Percentiles rank a stretch among this genome's conserved stretches.
Conservation (phyloP, 2,329 filamentous ascomycete species). For the Apiospora saccharicola region DNA sequence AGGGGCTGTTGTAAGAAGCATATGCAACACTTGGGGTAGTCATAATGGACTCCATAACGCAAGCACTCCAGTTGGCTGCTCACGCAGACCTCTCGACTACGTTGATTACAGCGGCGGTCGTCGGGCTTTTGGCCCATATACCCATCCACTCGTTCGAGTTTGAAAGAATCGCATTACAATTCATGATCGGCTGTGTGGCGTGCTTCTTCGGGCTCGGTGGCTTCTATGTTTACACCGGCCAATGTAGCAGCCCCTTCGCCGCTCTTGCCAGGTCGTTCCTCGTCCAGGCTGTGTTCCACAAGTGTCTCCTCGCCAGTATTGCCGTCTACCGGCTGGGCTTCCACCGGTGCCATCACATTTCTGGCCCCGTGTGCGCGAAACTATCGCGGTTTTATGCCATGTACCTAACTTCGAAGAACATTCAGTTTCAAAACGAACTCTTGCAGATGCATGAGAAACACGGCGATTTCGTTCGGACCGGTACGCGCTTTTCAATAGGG, state of each 20-base stretch:
- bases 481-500: slow-evolving; percentile 29
- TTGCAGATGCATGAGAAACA: slow-evolving; percentile 61
- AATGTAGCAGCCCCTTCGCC: not conserved
- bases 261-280: not conserved
- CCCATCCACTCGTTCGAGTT: not conserved
- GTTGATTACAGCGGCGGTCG: not conserved
- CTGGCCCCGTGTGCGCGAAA: slow-evolving; percentile 50
- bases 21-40: not conserved
- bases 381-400: slow-evolving; percentile 51
- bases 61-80: not conserved
- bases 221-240: not conserved
- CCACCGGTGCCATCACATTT: slow-evolving; percentile 50
- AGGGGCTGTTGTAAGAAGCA: not conserved
- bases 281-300: slow-evolving; percentile 24
- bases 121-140: not conserved
- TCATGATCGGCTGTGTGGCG: not conserved
- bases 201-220: not conserved
- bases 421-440: slow-evolving; percentile 58
- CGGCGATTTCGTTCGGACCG: slow-evolving; percentile 46
- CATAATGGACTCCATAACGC: not conserved
- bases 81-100: not conserved
- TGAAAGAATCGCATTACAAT: not conserved
- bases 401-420: slow-evolving; percentile 60
- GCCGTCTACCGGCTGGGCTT: slow-evolving; percentile 46
- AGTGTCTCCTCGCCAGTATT: slow-evolving; percentile 41